Conservation (phyloP, 2,329 filamentous ascomycete species). For the Macrophomina phaseolina region DNA sequence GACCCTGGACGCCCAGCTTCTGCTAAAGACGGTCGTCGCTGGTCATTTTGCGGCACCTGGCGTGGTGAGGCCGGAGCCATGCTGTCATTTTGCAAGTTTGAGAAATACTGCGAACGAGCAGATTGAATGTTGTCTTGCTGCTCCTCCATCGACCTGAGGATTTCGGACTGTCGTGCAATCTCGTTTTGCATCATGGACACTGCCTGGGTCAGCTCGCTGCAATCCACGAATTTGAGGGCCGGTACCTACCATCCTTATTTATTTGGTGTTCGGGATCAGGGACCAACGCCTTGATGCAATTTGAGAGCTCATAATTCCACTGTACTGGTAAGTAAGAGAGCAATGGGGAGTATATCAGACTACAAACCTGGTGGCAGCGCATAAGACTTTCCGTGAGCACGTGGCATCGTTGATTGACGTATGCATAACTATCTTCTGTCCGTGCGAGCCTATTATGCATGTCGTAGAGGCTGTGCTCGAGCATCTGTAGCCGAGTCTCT, state of each 20-base stretch:
- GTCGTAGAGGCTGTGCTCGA: constrained; percentile 86
- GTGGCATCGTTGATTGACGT: constrained; percentile 81
- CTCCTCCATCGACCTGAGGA: constrained; percentile 60
- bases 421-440: constrained; percentile 81
- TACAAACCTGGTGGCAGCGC: constrained; percentile 69
- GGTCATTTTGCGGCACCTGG: constrained; percentile 84
- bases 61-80: constrained; percentile 85
- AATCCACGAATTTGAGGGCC: not conserved
- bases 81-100: constrained; percentile 46
- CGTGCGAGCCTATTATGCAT: constrained; percentile 76
- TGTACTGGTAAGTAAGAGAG: constrained; percentile 44
- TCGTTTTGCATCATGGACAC: constrained; percentile 66
- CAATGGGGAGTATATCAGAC: constrained; percentile 6
- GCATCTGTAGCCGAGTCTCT: constrained; percentile 73
- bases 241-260: constrained; percentile 77
- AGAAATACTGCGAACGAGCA: constrained; percentile 58
- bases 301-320: constrained; percentile 85
- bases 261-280: constrained; percentile 77
- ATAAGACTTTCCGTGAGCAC: constrained; percentile 79
- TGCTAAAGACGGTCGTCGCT: constrained; percentile 71
- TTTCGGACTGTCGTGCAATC: constrained; percentile 65
- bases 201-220: constrained; percentile 33
- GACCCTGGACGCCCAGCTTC: constrained; percentile 70
- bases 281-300: constrained; percentile 73
- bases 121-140: constrained; percentile 69